These are phyloP conservation scores for Entoloma clypeatum DNA, from an alignment of 1,284 basidiomycete genomes.

Conservation along the genomic window DNA sequence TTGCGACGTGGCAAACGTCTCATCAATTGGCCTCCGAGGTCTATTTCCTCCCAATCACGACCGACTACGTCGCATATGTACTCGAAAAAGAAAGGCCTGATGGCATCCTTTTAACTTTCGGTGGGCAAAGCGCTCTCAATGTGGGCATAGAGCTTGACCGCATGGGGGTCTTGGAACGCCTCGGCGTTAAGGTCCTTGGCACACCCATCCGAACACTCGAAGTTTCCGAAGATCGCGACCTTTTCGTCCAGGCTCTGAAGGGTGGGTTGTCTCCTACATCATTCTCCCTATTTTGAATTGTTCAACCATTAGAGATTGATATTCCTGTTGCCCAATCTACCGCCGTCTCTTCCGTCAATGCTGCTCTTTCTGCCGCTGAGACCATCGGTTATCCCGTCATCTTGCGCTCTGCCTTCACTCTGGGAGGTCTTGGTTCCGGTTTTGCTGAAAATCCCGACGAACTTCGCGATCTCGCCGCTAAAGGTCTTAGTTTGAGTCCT, in stretches of 20 bases:
- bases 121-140: slow-evolving; percentile 97
- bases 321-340: slow-evolving; percentile 97
- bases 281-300: slow-evolving; percentile 2
- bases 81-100: slow-evolving; percentile 98
- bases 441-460: slow-evolving; percentile 97
- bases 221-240: slow-evolving; percentile 94
- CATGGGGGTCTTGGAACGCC: slow-evolving; percentile 95
- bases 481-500: slow-evolving; percentile 86
- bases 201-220: slow-evolving; percentile 95
- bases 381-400: slow-evolving; percentile 98
- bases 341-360: slow-evolving; percentile 94
- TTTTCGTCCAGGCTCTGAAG: slow-evolving; percentile 96
- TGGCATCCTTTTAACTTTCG: slow-evolving; percentile 96
- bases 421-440: slow-evolving; percentile 97
- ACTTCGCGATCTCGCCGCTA: slow-evolving; percentile 91
- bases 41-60: slow-evolving; percentile 96
- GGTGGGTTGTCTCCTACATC: slow-evolving; percentile 44
- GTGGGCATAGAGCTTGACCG: slow-evolving; percentile 97
- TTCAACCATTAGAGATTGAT: slow-evolving; percentile 74
- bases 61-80: slow-evolving; percentile 98
- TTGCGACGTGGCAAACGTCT: slow-evolving; percentile 96
- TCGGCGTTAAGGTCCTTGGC: slow-evolving; percentile 93
- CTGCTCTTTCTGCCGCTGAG: slow-evolving; percentile 87
- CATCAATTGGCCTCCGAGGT: slow-evolving; percentile 96
- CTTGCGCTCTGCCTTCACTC: slow-evolving; percentile 95